A percentile compares a stretch with the other conserved stretches of the same genome.
phyloP scores from a whole-genome alignment of 2,329 filamentous ascomycete species.

The Stagonosporopsis cucurbitacearum region DNA sequence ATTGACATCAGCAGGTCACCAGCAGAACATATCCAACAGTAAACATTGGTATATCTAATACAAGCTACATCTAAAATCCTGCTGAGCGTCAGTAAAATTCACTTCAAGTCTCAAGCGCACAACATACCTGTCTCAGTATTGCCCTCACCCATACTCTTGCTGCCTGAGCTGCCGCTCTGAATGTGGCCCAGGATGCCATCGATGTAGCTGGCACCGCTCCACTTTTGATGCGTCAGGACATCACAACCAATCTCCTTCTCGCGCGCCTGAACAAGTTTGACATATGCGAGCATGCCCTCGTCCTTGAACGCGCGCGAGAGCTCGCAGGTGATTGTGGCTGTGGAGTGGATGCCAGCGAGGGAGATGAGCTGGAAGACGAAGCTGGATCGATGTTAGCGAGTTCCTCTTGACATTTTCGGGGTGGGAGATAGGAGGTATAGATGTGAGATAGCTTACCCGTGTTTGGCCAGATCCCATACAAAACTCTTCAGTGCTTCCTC shows the following conservation, averaged over 20 bases:
- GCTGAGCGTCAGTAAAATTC: not conserved
- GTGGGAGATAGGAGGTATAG: too few relatives aligned
- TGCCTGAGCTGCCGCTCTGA: slow-evolving; percentile 87
- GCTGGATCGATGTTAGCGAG: slow-evolving; percentile 33
- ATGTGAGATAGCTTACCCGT: slow-evolving; percentile 65
- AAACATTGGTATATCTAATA: not conserved
- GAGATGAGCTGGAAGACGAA: slow-evolving; percentile 71
- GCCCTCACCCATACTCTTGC: slow-evolving; percentile 92
- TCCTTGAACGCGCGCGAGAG: slow-evolving; percentile 82
- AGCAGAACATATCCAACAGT: too few relatives aligned
- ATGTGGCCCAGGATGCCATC: slow-evolving; percentile 90
- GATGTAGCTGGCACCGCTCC: slow-evolving; percentile 77
- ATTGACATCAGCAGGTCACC: not conserved
- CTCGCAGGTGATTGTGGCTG: slow-evolving; percentile 71
- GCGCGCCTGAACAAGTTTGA: slow-evolving; percentile 85
- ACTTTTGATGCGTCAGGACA: slow-evolving; percentile 94
- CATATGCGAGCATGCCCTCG: slow-evolving; percentile 96
- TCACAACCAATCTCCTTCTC: slow-evolving; percentile 93
- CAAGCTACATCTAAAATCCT: slow-evolving; percentile 9
- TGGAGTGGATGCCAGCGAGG: slow-evolving; percentile 68
- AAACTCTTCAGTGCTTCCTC: slow-evolving; percentile 84
- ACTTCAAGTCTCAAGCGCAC: too few relatives aligned
- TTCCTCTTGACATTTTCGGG: not conserved
- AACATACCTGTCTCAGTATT: slow-evolving; percentile 73
- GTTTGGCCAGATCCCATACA: slow-evolving; percentile 92